A percentile compares a stretch with the other conserved stretches of the same genome.
Evolutionary conservation across 1,284 basidiomycete species (phyloP).

Genomic region (Coniferiporia weirii): DNA sequence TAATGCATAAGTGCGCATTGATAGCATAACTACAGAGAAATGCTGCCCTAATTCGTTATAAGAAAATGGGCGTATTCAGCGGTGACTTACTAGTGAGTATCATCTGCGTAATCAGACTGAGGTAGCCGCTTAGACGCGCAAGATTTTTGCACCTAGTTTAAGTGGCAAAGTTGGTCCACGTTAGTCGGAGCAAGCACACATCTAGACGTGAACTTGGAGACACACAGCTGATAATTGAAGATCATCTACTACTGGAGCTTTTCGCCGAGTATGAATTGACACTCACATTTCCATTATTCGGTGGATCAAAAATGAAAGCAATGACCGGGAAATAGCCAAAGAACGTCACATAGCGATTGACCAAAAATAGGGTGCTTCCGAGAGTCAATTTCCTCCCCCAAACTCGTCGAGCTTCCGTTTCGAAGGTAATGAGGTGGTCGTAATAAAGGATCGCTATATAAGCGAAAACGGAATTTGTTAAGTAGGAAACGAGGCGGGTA

Average conservation of each 20-base stretch:
- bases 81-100: slow-evolving; percentile 3
- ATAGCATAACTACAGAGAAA: neutral
- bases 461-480: neutral
- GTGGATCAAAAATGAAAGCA: slow-evolving; percentile 8
- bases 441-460: slow-evolving; percentile 13
- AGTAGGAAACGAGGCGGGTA: neutral
- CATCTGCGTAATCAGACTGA: slow-evolving; percentile 10
- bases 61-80: neutral
- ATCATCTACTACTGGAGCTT: neutral
- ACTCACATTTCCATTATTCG: slow-evolving; percentile 1
- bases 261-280: neutral
- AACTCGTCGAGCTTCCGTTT: slow-evolving; percentile 2
- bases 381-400: slow-evolving; percentile 8
- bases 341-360: slow-evolving; percentile 15
- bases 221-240: neutral
- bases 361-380: slow-evolving; percentile 9
- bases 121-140: neutral
- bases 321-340: slow-evolving; percentile 12
- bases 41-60: neutral
- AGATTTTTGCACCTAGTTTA: slow-evolving; percentile 8
- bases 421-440: slow-evolving; percentile 16
- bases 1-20: slow-evolving; percentile 13
- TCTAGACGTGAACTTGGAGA: neutral
- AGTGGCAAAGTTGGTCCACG: neutral
- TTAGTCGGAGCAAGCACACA: neutral